A percentile compares a stretch with the other conserved stretches of the same genome.
Evolutionary conservation across 2,329 filamentous ascomycete genomes (phyloP).

Genomic region (Talaromyces islandicus): DNA sequence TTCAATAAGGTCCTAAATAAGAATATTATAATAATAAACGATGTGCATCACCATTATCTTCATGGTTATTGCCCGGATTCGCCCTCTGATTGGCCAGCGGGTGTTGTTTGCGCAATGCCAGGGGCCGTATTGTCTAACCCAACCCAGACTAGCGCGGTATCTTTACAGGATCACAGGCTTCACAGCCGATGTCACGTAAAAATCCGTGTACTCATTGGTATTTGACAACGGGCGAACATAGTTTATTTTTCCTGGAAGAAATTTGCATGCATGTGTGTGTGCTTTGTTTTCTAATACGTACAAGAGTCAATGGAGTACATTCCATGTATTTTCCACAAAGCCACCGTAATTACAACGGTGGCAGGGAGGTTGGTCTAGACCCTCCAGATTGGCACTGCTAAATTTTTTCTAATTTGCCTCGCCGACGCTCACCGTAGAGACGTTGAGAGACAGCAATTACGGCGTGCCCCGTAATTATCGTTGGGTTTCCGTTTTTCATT

Average conservation of each 20-base stretch:
- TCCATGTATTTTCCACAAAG: background rate
- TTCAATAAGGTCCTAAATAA: background rate
- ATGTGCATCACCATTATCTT: background rate
- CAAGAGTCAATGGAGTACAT: background rate
- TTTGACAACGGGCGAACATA: background rate
- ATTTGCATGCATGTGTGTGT: background rate
- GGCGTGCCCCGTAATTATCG: background rate
- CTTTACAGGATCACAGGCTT: background rate
- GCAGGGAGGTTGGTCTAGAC: background rate
- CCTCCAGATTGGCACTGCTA: background rate
- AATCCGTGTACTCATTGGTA: background rate
- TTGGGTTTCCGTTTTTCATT: background rate
- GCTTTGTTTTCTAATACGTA: background rate
- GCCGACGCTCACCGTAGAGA: background rate
- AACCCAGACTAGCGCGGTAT: background rate
- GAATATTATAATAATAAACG: background rate
- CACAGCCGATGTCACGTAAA: background rate
- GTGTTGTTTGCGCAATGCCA: background rate
- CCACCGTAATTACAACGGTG: background rate
- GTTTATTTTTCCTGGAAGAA: background rate
- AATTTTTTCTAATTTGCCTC: background rate
- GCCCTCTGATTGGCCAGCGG: background rate
- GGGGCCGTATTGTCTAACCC: background rate
- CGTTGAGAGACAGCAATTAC: background rate
- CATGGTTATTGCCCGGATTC: background rate